phyloP scores from a whole-genome alignment of 139 green algal species.

The Pycnococcus provasolii region DNA sequence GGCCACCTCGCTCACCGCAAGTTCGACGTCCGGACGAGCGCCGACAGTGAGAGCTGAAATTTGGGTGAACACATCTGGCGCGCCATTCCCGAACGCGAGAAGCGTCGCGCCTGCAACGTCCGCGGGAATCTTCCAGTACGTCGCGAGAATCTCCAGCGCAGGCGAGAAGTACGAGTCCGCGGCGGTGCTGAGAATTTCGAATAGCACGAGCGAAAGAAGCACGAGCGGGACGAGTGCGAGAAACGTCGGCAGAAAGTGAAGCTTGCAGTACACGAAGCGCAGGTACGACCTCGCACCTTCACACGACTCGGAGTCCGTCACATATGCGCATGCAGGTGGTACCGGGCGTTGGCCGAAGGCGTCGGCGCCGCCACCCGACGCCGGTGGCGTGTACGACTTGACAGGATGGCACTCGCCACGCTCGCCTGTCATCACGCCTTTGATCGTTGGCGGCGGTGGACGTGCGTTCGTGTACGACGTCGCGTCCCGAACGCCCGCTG shows the following conservation, averaged over 20 bases:
- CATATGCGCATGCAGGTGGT: neutral
- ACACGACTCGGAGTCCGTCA: neutral
- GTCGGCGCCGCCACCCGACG: too few relatives aligned
- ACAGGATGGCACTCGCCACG: too few relatives aligned
- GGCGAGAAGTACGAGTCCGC: slow-evolving; percentile 51
- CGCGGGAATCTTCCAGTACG: slow-evolving; percentile 38
- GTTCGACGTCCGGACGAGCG: slow-evolving; percentile 2
- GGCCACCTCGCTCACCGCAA: slow-evolving; percentile 5
- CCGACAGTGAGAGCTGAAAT: slow-evolving; percentile 28
- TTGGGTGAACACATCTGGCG: slow-evolving; percentile 55
- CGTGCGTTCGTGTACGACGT: too few relatives aligned
- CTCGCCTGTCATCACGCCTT: too few relatives aligned
- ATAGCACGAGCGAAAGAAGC: neutral
- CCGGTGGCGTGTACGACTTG: too few relatives aligned
- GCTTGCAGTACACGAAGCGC: slow-evolving; percentile 3
- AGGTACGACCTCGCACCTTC: slow-evolving; percentile 4
- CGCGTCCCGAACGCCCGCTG: too few relatives aligned
- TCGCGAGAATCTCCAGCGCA: slow-evolving; percentile 45
- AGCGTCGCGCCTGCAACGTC: slow-evolving; percentile 50
- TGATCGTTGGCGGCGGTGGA: too few relatives aligned
- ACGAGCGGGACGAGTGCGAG: neutral
- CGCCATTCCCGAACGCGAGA: slow-evolving; percentile 54
- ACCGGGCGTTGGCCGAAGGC: too few relatives aligned
- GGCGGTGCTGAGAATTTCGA: slow-evolving; percentile 12
- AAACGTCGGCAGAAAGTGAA: neutral